Evolutionary conservation across 2,329 filamentous ascomycete genomes (phyloP).

Genomic region (Keithomyces neogunnii): DNA sequence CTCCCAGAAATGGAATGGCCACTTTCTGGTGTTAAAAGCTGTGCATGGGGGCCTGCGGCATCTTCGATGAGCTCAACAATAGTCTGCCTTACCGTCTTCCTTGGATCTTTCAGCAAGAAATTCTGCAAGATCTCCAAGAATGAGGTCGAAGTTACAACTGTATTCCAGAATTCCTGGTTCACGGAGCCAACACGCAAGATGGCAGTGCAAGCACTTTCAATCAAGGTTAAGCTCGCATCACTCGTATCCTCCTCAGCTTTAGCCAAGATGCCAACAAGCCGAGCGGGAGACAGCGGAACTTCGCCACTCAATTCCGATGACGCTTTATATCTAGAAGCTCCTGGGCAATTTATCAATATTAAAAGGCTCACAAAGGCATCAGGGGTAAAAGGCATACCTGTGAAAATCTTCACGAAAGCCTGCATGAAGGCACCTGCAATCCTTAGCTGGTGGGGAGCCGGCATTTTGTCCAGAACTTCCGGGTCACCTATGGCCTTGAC

Average conservation of each 20-base stretch:
- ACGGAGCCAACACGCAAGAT: constrained; percentile 21
- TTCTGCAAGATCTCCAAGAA: constrained; percentile 15
- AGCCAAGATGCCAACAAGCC: constrained; percentile 17
- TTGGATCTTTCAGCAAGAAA: constrained; percentile 19
- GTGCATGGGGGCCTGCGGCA: constrained; percentile 10
- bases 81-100: constrained; percentile 19
- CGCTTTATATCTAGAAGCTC: neutral
- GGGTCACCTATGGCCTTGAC: constrained; percentile 53
- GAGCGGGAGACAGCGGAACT: constrained; percentile 5
- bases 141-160: constrained; percentile 12
- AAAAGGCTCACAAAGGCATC: neutral
- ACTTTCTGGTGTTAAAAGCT: constrained; percentile 1
- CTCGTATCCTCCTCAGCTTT: constrained; percentile 13
- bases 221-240: constrained; percentile 17
- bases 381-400: constrained; percentile 13
- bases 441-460: constrained; percentile 15
- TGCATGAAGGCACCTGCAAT: constrained; percentile 20
- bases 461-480: constrained; percentile 36
- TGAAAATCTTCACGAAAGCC: constrained; percentile 18
- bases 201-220: constrained; percentile 17
- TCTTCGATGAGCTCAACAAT: constrained; percentile 26
- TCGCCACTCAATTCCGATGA: constrained; percentile 3
- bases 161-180: constrained; percentile 20
- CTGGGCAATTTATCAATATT: neutral
- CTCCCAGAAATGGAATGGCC: neutral